Evolutionary conservation across 2,329 filamentous ascomycete genomes (phyloP), one percentile per base, ranked within the genome.

Genomic region (Celoporthe dispersa): DNA sequence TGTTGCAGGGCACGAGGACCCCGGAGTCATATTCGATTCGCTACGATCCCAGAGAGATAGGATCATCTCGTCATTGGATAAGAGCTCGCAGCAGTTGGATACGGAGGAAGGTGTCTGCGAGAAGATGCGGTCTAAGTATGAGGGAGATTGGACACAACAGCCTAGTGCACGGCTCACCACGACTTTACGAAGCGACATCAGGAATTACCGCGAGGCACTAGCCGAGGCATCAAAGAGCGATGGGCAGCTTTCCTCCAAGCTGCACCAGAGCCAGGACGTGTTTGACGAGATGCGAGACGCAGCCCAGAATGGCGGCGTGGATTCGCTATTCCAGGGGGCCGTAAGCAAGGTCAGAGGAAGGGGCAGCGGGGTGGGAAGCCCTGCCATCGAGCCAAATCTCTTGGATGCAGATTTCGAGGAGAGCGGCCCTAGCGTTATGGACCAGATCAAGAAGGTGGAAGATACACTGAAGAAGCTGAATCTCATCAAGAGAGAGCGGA

Each of bases 61-160:
- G 1, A 92, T 98, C 16, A 79, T 93, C 35, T 84, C 85, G 2
- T 87, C 90, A 2, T 80, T 99, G 68, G 94, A 98, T 69, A 88
- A 88, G 69, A 93, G 93, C 75, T 90, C 91, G 68, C 97, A 97
- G 79, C 92, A 97, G 76, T 83, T 99, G 57, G 96, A 99, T 75
- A 94, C 96, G 90, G 96, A 99, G 80, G 97, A 98, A 81, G 97
- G 93, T 68, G 93, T 98, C 0, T 99, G 96, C 79, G 96, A 99
- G 80, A 99, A 98, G 84, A 99, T 99, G 96, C 89, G 96, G 62
- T 97, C 94, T 16, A 99, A 99, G 79, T 98, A 98, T 78, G 94
- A 95, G 68, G 87, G 86, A 37, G 95, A 98, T 68, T 99, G 96
- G 96, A 97, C 94, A 25, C 96, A 99, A 77, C 96, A 99, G 77